Evolutionary conservation across 768 basidiomycete genomes (phyloP), one percentile per base, ranked within the genome.

Genomic region (Tylopilus cervinicoccineus): DNA sequence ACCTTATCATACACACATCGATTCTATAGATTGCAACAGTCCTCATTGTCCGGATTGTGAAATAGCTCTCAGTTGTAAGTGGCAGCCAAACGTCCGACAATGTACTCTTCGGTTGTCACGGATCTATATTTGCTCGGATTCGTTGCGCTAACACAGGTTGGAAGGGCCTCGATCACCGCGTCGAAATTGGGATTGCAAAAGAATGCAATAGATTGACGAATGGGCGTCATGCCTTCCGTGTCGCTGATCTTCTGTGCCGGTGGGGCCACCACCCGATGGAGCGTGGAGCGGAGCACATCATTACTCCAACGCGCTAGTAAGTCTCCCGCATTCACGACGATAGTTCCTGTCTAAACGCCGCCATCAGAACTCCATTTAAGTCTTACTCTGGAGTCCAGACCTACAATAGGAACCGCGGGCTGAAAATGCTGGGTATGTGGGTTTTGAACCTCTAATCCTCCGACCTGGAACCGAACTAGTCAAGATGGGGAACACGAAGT

Each of bases 221-320:
- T 66, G 1, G 87, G 83, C 1, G 80, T 84, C 49, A 82, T 66
- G n/a, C 64, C 69, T 53, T 83, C 79, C 6, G 68, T 71, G 8
- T 74, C 70, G 54, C 63, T 76, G 47, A 78, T 62, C 54, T 72
- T 72, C 57, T 70, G 67, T 12, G 74, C 74, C 1, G 79, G 71
- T 19, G 90, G 88, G 5, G 84, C 83, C 7, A 91, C 89, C 19
- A 93, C 90, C 14, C 86, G 81, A 65, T 91, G 90, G 16, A 90
- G 75, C 3, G 90, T 91, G 36, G 88, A 88, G 19, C 83, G 79
- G 38, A 92, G 70, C 19, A 82, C 73, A 63, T 88, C 84, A 63
- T 91, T 91, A 56, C 85, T 87, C 89, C 88, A 92, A 42, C 89
- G 82, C 3, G 84, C 77, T 12, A 92, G 71, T 22, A 92, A 74